Evolutionary conservation across 2,329 filamentous ascomycete species (phyloP).

Genomic region (Fusarium anthophilum): DNA sequence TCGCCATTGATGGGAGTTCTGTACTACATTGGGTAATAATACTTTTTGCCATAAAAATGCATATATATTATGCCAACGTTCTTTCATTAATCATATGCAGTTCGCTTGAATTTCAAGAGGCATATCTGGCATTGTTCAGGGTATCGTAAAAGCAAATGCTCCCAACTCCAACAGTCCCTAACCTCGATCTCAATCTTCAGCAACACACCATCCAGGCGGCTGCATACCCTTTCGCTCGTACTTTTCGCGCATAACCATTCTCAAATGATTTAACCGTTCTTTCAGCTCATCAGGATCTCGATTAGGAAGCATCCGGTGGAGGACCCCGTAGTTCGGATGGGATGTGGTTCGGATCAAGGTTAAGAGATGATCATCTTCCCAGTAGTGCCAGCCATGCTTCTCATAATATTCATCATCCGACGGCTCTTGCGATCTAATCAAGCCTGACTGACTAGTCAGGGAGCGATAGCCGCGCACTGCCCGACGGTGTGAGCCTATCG

Average conservation of each 20-base stretch:
- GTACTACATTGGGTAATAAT: neutral
- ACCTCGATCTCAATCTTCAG: constrained; percentile 1
- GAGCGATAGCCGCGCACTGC: constrained; percentile 1
- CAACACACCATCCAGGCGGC: constrained; percentile 43
- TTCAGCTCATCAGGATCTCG: constrained; percentile 31
- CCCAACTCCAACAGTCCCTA: constrained; percentile 13
- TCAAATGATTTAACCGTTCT: constrained; percentile 35
- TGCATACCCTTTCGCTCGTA: constrained; percentile 18
- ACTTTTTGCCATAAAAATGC: neutral
- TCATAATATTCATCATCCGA: constrained; percentile 27
- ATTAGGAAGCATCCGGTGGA: constrained; percentile 23
- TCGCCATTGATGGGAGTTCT: neutral
- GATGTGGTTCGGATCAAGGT: constrained; percentile 32
- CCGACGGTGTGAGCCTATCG: neutral
- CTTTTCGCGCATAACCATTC: constrained; percentile 28
- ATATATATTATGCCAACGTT: neutral
- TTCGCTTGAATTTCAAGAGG: neutral
- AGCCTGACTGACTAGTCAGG: neutral
- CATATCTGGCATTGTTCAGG: neutral
- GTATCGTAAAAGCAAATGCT: constrained; percentile 32
- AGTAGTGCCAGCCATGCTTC: constrained; percentile 38
- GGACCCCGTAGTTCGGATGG: constrained; percentile 14
- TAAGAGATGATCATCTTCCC: constrained; percentile 43
- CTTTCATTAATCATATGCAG: neutral
- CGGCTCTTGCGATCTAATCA: neutral